Base-by-base conservation (phyloP, 2,329 filamentous ascomycete genomes). In the Sporothrix pseudoabietina region DNA sequence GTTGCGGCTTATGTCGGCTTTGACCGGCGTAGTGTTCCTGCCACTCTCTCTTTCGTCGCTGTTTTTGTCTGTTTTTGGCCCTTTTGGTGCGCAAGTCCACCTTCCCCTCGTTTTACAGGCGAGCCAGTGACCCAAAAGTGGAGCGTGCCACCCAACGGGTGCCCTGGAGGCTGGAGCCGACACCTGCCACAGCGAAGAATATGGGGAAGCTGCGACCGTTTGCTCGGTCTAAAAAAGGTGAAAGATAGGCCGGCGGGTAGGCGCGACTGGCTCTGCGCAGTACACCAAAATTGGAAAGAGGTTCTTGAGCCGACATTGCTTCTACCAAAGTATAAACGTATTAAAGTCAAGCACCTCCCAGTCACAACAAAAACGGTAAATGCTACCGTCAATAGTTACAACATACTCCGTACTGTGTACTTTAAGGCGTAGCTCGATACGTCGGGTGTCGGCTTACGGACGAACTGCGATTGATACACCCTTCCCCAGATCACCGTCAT, bases 1-100 rank as follows among this genome's bases (percentile, higher is more conserved):
- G 39, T 22, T n/a, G 47, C 73, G 73, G 70, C 61, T 74, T 63
- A 63, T 63, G 57, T 71, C 73, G 73, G 73, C 73, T 74, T 74
- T 57, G 19, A 7, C 10, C 71, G 66, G 59, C 32, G 73, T 63
- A 26, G 41, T 14, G 68, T 41, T 69, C 68, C 66, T 70, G 52
- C 52, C 39, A 32, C 59, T 16, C 63, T 16, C 63, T 4, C 55
- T 52, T 63, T 49, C 26, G n/a, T 44, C 57, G 26, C 44, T 71
- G 41, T 9, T 49, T 71, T 22, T 22, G 52, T 26, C 44, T 71
- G 41, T 9, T 49, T 71, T 12, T 10, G 52, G 35, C 35, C 35
- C 35, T 2, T 35, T 35, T 35, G 59, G 19, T 6, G 35, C 35
- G 39, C 6, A 14, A 22, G 57, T 12, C 14, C 41, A 6, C 52